Conservation (phyloP, 2,329 filamentous ascomycete genomes). For the Fusarium sp. region DNA sequence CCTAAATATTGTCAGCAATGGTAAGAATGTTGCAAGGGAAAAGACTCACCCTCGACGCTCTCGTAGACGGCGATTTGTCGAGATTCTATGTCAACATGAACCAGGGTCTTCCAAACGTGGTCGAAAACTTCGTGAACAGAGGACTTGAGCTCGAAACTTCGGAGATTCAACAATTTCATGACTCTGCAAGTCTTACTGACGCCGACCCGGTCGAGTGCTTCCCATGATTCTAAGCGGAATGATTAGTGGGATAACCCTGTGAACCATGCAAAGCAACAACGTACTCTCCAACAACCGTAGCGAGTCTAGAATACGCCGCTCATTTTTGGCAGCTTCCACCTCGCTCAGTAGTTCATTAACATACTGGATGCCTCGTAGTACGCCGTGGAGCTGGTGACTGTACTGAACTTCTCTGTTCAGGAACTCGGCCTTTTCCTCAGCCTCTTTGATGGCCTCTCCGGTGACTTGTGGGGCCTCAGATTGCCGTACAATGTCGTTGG, state of each 20-base stretch:
- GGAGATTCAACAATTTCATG: conserved; percentile 73
- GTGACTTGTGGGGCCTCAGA: conserved; percentile 73
- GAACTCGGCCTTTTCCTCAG: conserved; percentile 67
- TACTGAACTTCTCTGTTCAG: conserved; percentile 69
- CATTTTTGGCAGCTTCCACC: conserved; percentile 69
- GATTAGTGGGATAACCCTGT: conserved; percentile 24
- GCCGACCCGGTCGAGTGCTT: conserved; percentile 69
- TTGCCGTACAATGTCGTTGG: conserved; percentile 83
- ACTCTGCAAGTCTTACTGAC: conserved; percentile 72
- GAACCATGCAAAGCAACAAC: conserved; percentile 27
- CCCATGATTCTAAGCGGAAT: conserved; percentile 63
- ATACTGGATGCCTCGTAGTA: conserved; percentile 64
- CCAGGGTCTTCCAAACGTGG: conserved; percentile 76
- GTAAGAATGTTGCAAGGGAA: background rate
- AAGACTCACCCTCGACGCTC: conserved; percentile 61
- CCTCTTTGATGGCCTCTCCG: conserved; percentile 65
- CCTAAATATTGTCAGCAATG: conserved; percentile 50
- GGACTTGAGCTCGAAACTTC: conserved; percentile 74
- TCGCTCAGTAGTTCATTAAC: conserved; percentile 72
- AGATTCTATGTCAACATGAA: conserved; percentile 70
- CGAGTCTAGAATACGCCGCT: conserved; percentile 68
- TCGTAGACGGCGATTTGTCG: conserved; percentile 68
- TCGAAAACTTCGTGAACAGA: conserved; percentile 75
- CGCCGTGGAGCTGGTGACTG: conserved; percentile 66
- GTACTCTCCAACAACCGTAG: conserved; percentile 68